A percentile compares a stretch with the other conserved stretches of the same genome.
Conservation (phyloP, 352 stramenopile genomes). For the Aphanomyces astaci region DNA sequence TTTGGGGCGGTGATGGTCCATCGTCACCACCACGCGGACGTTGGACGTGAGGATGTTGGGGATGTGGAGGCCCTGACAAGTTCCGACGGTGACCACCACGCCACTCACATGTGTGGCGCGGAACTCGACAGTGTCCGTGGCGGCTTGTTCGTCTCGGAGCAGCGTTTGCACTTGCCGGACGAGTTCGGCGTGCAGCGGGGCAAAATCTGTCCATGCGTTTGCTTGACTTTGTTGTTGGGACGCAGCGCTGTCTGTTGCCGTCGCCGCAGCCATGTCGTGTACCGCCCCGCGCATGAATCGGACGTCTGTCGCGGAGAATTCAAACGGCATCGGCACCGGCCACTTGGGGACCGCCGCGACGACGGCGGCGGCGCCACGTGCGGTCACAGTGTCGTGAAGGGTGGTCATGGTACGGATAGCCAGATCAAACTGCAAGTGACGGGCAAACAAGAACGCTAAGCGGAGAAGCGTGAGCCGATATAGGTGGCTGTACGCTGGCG, state of each 20-base stretch:
- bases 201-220: not conserved
- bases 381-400: not conserved
- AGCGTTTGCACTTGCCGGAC: slow-evolving; percentile 2
- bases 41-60: not conserved
- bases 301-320: not conserved
- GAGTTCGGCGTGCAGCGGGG: slow-evolving; percentile 5
- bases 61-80: not conserved
- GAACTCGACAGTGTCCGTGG: not conserved
- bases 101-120: not conserved
- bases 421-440: not conserved
- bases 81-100: slow-evolving; percentile 12
- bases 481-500: not conserved
- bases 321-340: slow-evolving; percentile 4
- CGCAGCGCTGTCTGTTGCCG: not conserved
- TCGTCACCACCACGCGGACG: slow-evolving; percentile 11
- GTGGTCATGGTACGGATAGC: not conserved
- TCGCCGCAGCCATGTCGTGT: not conserved
- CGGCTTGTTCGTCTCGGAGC: not conserved
- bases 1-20: not conserved
- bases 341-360: not conserved
- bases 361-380: not conserved
- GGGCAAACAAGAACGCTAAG: slow-evolving; percentile 11
- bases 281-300: slow-evolving; percentile 15
- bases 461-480: not conserved
- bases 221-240: not conserved